Evolutionary conservation across 495 filamentous ascomycete genomes (phyloP).

Genomic region (Annulohypoxylon bovei): DNA sequence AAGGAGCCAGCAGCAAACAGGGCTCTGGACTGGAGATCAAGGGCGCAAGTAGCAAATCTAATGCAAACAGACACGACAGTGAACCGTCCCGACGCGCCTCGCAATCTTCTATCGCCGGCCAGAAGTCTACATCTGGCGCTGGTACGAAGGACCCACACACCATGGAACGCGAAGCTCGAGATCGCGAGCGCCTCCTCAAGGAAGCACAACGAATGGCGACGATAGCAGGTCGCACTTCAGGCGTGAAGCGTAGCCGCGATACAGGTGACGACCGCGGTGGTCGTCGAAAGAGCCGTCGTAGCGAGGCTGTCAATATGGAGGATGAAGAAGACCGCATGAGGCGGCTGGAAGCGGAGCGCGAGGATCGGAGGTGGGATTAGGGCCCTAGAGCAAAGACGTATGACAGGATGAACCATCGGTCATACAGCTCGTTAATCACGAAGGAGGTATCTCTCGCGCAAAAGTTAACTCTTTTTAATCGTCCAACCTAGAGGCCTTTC

Average conservation of each 20-base stretch:
- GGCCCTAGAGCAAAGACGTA: not conserved
- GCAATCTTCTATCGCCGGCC: conserved; percentile 52
- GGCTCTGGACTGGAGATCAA: conserved; percentile 49
- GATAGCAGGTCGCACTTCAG: conserved; percentile 45
- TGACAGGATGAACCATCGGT: not conserved
- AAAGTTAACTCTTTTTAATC: not conserved
- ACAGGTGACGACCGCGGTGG: conserved; percentile 53
- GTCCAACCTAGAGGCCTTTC: not conserved
- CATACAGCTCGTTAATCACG: not conserved
- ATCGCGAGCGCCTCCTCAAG: conserved; percentile 78
- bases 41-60: conserved; percentile 43
- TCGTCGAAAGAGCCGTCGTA: conserved; percentile 54
- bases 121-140: conserved; percentile 41
- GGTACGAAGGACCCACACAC: conserved; percentile 71
- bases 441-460: not conserved
- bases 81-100: conserved; percentile 49
- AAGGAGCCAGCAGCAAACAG: conserved; percentile 48
- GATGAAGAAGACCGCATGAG: conserved; percentile 62
- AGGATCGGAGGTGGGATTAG: conserved; percentile 55
- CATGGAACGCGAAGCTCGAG: conserved; percentile 77
- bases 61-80: conserved; percentile 41
- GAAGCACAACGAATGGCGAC: conserved; percentile 78
- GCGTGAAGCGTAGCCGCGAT: conserved; percentile 56
- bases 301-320: conserved; percentile 55
- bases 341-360: conserved; percentile 61